Base-by-base conservation (phyloP, 2,329 filamentous ascomycete genomes). In the Aurifilum marmelostoma region DNA sequence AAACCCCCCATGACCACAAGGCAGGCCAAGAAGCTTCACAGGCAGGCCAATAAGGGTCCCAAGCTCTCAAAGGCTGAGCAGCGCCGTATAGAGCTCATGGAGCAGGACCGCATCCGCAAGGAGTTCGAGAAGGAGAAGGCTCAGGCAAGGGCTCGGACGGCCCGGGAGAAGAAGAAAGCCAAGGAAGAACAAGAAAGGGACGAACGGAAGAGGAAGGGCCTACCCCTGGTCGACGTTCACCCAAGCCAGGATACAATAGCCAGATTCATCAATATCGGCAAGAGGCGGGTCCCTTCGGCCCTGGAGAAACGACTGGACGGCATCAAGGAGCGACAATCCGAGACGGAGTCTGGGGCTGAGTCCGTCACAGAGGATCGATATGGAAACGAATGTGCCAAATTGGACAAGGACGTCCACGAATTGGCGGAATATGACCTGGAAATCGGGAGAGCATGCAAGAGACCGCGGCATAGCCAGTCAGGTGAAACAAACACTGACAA, bases 231-330 rank as follows among this genome's bases (percentile, higher is more conserved):
- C n/a, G 80, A 80, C 16, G 84, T 87, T 5, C 80, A 83, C 47
- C 83, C 87, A 0, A 89, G 87, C 43, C 88, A 89, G 75, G 84
- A 84, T 56, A 87, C 84, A 0, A 87, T 90, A 71, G 80, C 85
- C 24, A 75, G 81, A 47, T 89, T 89, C 68, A 77, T 87, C 9
- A 77, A 24, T 1, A 72, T 73, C 2, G 68, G 69, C 1, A 79
- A 72, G 66, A 80, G 79, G 73, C 56, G 24, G 1, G 50, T 32
- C 24, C 11, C 56, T 34, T 11, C 59, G 12, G 43, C 29, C 18
- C 32, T 29, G 6, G 76, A 76, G 14, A 52, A 71, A 60, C 52
- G 14, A 5, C 52, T 70, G n/a, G 61, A 39, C 1, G 8, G 64
- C n/a, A 61, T 69, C n/a, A 43, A 39, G 27, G 64, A 71, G 21